These are phyloP conservation scores for Aspergillus awamori DNA, from an alignment of 2,329 filamentous ascomycete species.

Conservation along the genomic window DNA sequence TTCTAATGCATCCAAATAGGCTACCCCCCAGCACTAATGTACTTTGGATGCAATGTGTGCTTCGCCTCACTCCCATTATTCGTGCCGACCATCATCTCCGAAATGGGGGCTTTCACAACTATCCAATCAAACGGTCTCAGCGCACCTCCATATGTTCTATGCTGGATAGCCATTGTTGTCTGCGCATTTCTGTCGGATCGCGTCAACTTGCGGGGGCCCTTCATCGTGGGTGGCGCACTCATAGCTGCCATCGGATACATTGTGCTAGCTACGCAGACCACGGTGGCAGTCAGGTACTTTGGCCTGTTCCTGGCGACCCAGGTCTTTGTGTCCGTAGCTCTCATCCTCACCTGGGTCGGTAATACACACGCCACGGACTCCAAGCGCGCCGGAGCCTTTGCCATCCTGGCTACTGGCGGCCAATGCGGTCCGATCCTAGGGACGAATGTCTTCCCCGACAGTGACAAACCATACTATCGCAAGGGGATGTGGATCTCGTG, in stretches of 20 bases:
- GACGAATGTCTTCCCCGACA: constrained; percentile 38
- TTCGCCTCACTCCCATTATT: constrained; percentile 38
- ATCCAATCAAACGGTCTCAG: constrained; percentile 43
- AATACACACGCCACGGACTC: constrained; percentile 44
- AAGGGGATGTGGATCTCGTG: constrained; percentile 44
- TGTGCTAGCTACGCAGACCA: constrained; percentile 41
- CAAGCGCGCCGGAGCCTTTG: constrained; percentile 40
- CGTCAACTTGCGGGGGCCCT: constrained; percentile 43
- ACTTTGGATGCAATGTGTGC: constrained; percentile 36
- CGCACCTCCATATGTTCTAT: constrained; percentile 46
- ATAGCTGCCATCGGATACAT: constrained; percentile 46
- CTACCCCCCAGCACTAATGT: constrained; percentile 21
- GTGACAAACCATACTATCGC: constrained; percentile 38
- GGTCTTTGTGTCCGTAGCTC: constrained; percentile 41
- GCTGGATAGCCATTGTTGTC: constrained; percentile 44
- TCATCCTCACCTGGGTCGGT: constrained; percentile 42
- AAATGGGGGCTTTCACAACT: constrained; percentile 39
- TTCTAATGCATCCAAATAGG: constrained; percentile 8
- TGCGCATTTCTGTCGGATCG: constrained; percentile 42
- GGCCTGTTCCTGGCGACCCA: constrained; percentile 44
- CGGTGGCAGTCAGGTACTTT: constrained; percentile 39
- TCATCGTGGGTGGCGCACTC: constrained; percentile 39
- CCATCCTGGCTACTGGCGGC: constrained; percentile 44
- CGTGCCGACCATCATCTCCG: constrained; percentile 36
- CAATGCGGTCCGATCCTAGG: constrained; percentile 38